Conservation (phyloP, 2,329 filamentous ascomycete species). For the Talaromyces sp. region DNA sequence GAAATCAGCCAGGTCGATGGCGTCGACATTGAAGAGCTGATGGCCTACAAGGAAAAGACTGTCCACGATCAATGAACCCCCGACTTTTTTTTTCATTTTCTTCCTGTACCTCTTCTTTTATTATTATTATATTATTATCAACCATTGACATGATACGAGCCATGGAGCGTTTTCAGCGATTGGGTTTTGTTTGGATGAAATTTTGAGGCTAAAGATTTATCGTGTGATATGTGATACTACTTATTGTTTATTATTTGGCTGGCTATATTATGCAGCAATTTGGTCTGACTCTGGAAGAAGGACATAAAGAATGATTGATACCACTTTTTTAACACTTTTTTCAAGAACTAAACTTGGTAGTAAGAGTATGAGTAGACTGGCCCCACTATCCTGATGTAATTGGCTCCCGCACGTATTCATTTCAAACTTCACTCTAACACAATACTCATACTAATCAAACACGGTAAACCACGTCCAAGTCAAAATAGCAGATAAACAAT, state of each 20-base stretch:
- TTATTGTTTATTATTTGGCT: slow-evolving; percentile 4
- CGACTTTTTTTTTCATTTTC: not conserved
- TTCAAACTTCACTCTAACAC: not conserved
- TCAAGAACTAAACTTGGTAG: no score
- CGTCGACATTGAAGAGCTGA: slow-evolving; percentile 21
- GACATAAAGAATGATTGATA: not conserved
- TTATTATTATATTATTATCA: not conserved
- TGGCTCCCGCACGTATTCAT: not conserved
- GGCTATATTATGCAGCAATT: not conserved
- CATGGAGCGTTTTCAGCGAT: not conserved
- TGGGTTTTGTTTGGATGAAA: not conserved
- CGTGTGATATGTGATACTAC: slow-evolving; percentile 1
- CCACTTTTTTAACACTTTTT: not conserved
- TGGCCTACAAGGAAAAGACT: slow-evolving; percentile 9
- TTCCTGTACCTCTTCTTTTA: not conserved
- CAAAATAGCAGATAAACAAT: not conserved
- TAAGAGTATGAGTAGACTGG: no score
- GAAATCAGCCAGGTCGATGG: slow-evolving; percentile 26
- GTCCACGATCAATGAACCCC: not conserved
- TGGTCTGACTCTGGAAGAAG: slow-evolving; percentile 4
- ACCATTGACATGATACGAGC: not conserved
- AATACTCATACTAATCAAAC: no score
- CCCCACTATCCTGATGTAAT: not conserved
- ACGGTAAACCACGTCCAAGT: no score
- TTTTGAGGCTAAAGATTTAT: not conserved